Percentiles rank a stretch among this genome's conserved stretches.
These are phyloP conservation scores for Cercophora samala DNA, from an alignment of 495 filamentous ascomycete genomes.

Conservation along the genomic window DNA sequence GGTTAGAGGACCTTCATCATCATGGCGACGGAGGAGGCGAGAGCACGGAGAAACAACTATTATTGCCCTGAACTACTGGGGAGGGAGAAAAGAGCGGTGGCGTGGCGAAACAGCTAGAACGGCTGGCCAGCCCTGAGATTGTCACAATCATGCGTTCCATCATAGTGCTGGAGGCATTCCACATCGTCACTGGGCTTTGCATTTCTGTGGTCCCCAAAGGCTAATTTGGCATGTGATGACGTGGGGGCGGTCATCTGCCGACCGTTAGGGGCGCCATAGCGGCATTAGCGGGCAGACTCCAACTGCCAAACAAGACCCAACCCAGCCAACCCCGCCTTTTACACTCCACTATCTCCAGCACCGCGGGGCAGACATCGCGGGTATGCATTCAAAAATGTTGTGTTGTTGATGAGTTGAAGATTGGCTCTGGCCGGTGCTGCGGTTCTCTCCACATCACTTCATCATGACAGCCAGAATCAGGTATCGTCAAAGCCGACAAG, in stretches of 20 bases:
- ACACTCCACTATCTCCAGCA: neutral
- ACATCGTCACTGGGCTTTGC: neutral
- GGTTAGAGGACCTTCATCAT: neutral
- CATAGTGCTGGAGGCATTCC: neutral
- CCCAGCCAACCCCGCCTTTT: slow-evolving; percentile 11
- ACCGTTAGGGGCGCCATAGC: neutral
- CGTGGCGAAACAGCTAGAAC: neutral
- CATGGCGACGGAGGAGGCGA: neutral
- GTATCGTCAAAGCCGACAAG: neutral
- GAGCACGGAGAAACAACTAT: neutral
- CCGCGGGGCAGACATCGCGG: neutral
- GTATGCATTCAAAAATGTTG: neutral
- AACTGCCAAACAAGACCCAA: slow-evolving; percentile 12
- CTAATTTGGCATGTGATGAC: slow-evolving; percentile 12
- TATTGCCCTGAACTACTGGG: slow-evolving; percentile 2
- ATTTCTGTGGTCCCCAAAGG: neutral
- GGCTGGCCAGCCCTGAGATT: slow-evolving; percentile 4
- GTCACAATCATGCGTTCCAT: slow-evolving; percentile 6
- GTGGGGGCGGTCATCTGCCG: slow-evolving; percentile 14
- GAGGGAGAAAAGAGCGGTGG: neutral
- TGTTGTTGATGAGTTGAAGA: neutral
- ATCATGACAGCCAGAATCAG: neutral
- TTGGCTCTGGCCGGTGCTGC: neutral
- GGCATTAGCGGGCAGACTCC: neutral
- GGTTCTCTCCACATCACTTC: neutral